Evolutionary conservation across 805 yeast genomes (phyloP).

Genomic region (Clavispora carvajalis): DNA sequence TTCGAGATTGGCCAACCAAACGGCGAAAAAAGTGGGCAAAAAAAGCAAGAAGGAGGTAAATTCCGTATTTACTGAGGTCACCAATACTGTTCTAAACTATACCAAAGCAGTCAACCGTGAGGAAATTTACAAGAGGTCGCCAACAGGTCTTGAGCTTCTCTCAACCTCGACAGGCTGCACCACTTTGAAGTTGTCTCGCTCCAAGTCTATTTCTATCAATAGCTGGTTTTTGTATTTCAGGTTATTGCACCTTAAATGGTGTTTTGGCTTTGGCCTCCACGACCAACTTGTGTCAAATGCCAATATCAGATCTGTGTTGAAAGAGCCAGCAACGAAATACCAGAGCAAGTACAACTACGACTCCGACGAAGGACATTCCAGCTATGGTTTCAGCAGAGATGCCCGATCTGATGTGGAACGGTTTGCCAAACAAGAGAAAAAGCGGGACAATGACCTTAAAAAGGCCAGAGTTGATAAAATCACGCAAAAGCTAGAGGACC

Average conservation of each 20-base stretch:
- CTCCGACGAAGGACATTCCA: slow-evolving; percentile 2
- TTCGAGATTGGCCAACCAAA: slow-evolving; percentile 42
- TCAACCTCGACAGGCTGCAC: slow-evolving; percentile 28
- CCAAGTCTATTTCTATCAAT: slow-evolving; percentile 42
- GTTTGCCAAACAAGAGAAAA: slow-evolving; percentile 22
- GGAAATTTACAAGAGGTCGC: slow-evolving; percentile 31
- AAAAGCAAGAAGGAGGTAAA: slow-evolving; percentile 57
- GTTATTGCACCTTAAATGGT: slow-evolving; percentile 44
- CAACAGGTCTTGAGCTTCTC: slow-evolving; percentile 30
- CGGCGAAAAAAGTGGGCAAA: slow-evolving; percentile 55
- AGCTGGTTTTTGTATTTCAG: slow-evolving; percentile 49
- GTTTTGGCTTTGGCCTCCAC: slow-evolving; percentile 49
- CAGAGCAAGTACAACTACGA: slow-evolving; percentile 12
- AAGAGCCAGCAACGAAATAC: slow-evolving; percentile 24
- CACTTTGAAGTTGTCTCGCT: slow-evolving; percentile 40
- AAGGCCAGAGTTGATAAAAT: slow-evolving; percentile 35
- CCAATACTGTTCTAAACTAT: slow-evolving; percentile 41
- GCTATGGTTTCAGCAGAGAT: slow-evolving; percentile 8
- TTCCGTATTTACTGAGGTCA: slow-evolving; percentile 56
- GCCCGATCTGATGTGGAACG: slow-evolving; percentile 13
- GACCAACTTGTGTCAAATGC: slow-evolving; percentile 40
- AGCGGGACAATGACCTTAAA: slow-evolving; percentile 30
- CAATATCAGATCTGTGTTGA: slow-evolving; percentile 30
- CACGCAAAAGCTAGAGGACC: slow-evolving; percentile 26
- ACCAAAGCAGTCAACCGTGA: slow-evolving; percentile 29